Evolutionary conservation across 148 eudicot genomes (phyloP).

Genomic region (Heliamphora exappendiculata): DNA sequence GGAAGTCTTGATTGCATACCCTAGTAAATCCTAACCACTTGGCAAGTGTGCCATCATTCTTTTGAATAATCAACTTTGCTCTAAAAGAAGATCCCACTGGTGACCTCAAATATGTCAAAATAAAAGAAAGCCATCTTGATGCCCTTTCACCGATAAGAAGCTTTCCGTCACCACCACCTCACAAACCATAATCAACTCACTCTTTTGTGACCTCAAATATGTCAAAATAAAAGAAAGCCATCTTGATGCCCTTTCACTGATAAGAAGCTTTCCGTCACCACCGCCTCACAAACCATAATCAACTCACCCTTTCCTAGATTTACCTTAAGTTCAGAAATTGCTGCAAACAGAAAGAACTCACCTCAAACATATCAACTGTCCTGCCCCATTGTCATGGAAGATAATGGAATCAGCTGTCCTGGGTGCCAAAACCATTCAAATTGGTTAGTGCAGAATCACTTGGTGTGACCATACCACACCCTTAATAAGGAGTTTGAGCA

Average conservation of each 20-base stretch:
- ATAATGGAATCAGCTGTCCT: not conserved
- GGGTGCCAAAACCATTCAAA: not conserved
- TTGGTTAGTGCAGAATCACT: not conserved
- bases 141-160: not conserved
- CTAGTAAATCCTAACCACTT: not conserved
- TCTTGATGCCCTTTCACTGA: not conserved
- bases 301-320: not conserved
- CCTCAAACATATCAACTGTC: not conserved
- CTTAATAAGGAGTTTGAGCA: not conserved
- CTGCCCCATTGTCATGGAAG: not conserved
- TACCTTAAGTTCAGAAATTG: not conserved
- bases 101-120: not conserved
- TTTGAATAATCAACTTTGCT: not conserved
- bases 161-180: not conserved
- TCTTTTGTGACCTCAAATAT: too few species aligned
- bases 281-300: not conserved
- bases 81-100: not conserved
- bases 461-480: not conserved
- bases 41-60: not conserved
- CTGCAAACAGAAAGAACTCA: not conserved
- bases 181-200: not conserved
- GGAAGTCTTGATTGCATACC: not conserved
- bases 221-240: not conserved
- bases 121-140: not conserved
- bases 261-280: not conserved